Base-by-base conservation (phyloP, 495 filamentous ascomycete genomes). In the Xylaria palmicola region DNA sequence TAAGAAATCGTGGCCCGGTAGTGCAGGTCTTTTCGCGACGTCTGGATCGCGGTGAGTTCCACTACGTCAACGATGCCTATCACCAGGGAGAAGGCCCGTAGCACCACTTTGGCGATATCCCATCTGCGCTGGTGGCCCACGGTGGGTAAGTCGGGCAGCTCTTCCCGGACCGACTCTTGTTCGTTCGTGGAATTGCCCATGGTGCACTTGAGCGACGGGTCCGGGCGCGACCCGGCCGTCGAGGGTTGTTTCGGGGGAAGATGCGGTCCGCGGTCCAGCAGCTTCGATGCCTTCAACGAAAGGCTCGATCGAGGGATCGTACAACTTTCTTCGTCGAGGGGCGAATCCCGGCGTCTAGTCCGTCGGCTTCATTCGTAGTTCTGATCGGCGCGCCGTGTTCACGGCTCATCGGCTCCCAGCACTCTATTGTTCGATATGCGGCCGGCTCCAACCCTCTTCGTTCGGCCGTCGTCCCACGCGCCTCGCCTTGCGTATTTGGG, bases 91-190 rank as follows among this genome's bases (percentile, higher is more conserved):
- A 61, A 10, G 30, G 39, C n/a, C 27, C 59, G 59, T 29, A 61
- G 20, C 27, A 61, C 59, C 1, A 61, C 3, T 20, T 61, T 61
- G 29, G 34, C 26, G 30, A 54, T 39, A 47, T 61, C 37, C 59
- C 48, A 61, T 54, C 32, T 61, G 13, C 27, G 44, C 41, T 61
- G 59, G 9, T 47, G 45, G 9, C 49, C 39, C 37, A 45, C 27
- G 10, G 43, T 22, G 1, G 59, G 49, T 19, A 61, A 24, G 0
- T 41, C 45, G 8, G 56, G 56, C 17, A 51, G 20, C 17, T 30
- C n/a, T 30, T 59, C 36, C 32, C 45, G 45, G 12, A 6, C 4
- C 12, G 9, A 3, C 56, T 40, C 43, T 32, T 32, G 22, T 24
- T 20, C 43, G 22, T 10, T 59, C 47, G 4, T 51, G 8, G 10